Base-by-base conservation (phyloP, 805 yeast species). In the Candida nanaspora region DNA sequence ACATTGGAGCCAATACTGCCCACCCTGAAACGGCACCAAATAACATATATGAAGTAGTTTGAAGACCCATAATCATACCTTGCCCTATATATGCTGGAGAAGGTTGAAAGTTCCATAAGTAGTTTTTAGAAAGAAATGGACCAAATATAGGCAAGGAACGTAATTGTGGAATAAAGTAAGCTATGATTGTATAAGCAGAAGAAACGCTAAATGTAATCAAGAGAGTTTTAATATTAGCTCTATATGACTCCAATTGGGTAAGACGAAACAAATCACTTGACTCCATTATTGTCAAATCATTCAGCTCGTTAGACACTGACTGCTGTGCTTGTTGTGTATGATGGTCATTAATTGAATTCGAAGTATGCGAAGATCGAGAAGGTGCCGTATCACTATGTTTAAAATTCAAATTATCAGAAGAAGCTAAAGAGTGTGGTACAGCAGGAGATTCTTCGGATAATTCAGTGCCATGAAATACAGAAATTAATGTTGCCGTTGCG, bases 31-130 rank as follows among this genome's bases (percentile, higher is more conserved):
- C 46, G 19, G 95, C 80, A 2, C 98, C 98, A 49, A 87, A 72
- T 33, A 91, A 63, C 98, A 91, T 91, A 46, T 88, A 84, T 9
- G 86, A 71, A 0, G 88, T 94, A 0, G 98, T 88, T 2, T 89
- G 86, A 7, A 88, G 65, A 0, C 98, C 98, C 98, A 91, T 91
- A 42, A 91, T 91, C 32, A 93, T 87, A 4, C 98, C 98, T 61
- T 91, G 98, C 2, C 98, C 98, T 28, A 93, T 74, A 57, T 91
- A 91, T 0, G 98, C 98, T 0, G 98, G 98, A 0, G 96, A 87
- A 0, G 96, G 96, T 58, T 93, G 96, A 44, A 93, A 74, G 44
- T 83, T 80, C 93, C 97, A 86, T 35, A 84, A 69, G 61, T 86
- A 85, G 15, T 69, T 61, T 18, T 63, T 53, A 0, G 95, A 84